Evolutionary conservation across 2,329 filamentous ascomycete genomes (phyloP), one percentile per base, ranked within the genome.

Genomic region (Phyllosticta ampelicida): DNA sequence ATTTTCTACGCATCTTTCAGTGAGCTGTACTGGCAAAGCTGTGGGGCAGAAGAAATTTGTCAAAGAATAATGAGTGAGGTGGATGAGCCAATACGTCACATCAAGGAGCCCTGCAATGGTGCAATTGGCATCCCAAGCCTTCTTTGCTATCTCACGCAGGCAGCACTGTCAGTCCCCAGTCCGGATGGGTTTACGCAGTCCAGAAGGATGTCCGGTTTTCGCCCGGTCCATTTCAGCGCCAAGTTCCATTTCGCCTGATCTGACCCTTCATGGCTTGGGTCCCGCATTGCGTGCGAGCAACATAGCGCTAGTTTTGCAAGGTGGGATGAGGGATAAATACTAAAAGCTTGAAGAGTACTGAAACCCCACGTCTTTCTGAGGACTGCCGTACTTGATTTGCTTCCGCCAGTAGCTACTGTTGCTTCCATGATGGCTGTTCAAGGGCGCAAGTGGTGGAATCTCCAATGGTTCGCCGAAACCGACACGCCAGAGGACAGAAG

Each of bases 401-500:
- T 44, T 44, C n/a, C n/a, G 13, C 13, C 16, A 16, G 36, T n/a
- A 4, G 13, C 6, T 44, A 4, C 16, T 16, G 11, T 44, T 16
- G 1, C 1, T n/a, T 44, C 11, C 13, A n/a, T 44, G 2, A n/a
- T 44, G 36, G 36, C 36, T 44, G 13, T n/a, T n/a, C 16, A 44
- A 44, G 13, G 13, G 36, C 36, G n/a, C 36, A 44, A 8, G 11
- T 44, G 36, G 36, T 44, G 36, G 16, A 44, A 44, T 2, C 16
- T 44, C 36, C 36, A 44, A 44, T 70, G 66, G 66, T 68, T 66
- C 49, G 60, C 65, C 19, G 61, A 64, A 18, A 68, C 75, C 6
- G 80, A 83, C 60, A 78, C 74, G 0, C 69, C 70, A 0, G 75
- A 77, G 57, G 79, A 83, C 61, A 71, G 77, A 48, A 74, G 71